phyloP scores from a whole-genome alignment of 495 filamentous ascomycete genomes.

The Beverwykella pulmonaria region DNA sequence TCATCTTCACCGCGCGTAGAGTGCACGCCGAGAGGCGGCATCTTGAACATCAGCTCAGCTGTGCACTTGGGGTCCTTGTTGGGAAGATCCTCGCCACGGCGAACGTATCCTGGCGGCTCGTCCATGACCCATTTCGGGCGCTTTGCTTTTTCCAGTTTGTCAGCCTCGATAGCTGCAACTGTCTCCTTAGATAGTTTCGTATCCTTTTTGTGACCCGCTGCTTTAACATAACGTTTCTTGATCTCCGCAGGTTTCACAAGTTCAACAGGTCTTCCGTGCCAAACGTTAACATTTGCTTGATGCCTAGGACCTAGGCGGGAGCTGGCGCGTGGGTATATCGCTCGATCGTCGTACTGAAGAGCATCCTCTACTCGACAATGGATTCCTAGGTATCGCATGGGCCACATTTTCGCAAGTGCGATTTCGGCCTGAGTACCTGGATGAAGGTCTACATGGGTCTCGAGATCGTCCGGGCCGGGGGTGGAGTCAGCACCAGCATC shows the following conservation, averaged over 20 bases:
- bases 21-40: constrained; percentile 48
- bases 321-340: constrained; percentile 90
- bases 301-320: constrained; percentile 90
- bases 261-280: constrained; percentile 82
- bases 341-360: constrained; percentile 91
- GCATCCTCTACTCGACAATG: constrained; percentile 97
- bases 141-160: constrained; percentile 72
- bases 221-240: constrained; percentile 73
- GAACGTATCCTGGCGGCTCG: constrained; percentile 81
- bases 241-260: constrained; percentile 85
- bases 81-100: constrained; percentile 75
- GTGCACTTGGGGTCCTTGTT: constrained; percentile 59
- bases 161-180: constrained; percentile 75
- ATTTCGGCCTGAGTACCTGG: constrained; percentile 87
- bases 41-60: constrained; percentile 63
- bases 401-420: constrained; percentile 91
- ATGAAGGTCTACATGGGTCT: constrained; percentile 54
- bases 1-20: constrained; percentile 61
- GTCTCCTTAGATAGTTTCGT: constrained; percentile 77
- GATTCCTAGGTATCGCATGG: constrained; percentile 91
- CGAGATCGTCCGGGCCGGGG: constrained; percentile 52
- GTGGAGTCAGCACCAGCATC: constrained; percentile 57
- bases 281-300: constrained; percentile 81
- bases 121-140: constrained; percentile 93
- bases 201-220: constrained; percentile 65